Evolutionary conservation across 139 green algal species (phyloP).

Genomic region (Nannochloris sp.): DNA sequence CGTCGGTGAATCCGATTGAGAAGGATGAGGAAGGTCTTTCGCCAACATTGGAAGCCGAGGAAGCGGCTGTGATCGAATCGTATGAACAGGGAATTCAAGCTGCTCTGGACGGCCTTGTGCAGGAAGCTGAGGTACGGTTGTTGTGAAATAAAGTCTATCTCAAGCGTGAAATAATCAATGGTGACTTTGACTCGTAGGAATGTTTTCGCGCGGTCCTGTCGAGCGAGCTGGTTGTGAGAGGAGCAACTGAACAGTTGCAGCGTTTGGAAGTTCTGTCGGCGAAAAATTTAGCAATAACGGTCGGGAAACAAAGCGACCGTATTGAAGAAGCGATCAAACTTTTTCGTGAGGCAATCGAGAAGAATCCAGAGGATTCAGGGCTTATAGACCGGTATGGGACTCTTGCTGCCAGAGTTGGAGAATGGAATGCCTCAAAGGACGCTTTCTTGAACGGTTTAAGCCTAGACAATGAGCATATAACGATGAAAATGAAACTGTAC

Average conservation of each 20-base stretch:
- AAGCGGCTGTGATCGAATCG: constrained; percentile 4
- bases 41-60: constrained; percentile 15
- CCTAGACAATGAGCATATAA: constrained; percentile 14
- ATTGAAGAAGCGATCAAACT: constrained; percentile 5
- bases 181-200: neutral
- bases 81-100: constrained; percentile 12
- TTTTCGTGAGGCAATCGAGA: constrained; percentile 8
- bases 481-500: constrained; percentile 20
- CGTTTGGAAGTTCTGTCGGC: constrained; percentile 12
- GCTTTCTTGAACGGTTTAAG: constrained; percentile 15
- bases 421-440: constrained; percentile 8
- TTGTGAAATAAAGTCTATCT: constrained; percentile 5
- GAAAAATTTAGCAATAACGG: constrained; percentile 18
- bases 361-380: constrained; percentile 4
- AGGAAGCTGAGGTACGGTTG: constrained; percentile 12
- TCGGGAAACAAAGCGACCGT: neutral
- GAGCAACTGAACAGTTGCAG: constrained; percentile 22
- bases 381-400: constrained; percentile 21
- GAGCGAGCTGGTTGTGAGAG: constrained; percentile 4
- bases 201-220: constrained; percentile 10
- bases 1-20: constrained; percentile 8
- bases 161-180: neutral
- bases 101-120: neutral
- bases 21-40: neutral
- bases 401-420: constrained; percentile 11